Evolutionary conservation across 192 early-diverging fungal species (phyloP), one percentile per base, ranked within the genome.

Genomic region (Phlyctochytrium bullatum): DNA sequence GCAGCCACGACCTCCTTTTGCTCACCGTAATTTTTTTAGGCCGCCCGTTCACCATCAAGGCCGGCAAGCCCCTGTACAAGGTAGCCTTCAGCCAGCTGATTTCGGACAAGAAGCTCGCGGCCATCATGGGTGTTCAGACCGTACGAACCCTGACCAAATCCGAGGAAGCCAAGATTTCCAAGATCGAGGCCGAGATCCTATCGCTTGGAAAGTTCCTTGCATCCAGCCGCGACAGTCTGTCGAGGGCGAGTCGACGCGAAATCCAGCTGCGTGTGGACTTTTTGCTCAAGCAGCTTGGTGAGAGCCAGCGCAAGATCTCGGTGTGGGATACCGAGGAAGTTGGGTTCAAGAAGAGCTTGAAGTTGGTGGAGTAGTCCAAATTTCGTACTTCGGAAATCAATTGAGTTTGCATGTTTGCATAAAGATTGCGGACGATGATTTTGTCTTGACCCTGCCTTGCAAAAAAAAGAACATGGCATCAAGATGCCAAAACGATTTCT

Each of bases 21-120:
- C 67, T 77, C 32, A 31, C 28, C 27, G 63, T 29, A 23, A 32
- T 65, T 64, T 2, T 62, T 50, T 20, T 72, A 89, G 92, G 93
- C 36, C 88, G 95, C 27, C 93, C 95, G 29, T 79, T 84, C 60
- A 69, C 71, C n/a, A 88, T 99, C 40, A 78, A 83, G 30, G 84
- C 93, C 1, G 92, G 90, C 12, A 88, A 92, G 24, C 97, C 95
- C 0, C 82, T 99, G 2, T 94, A 87, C 68, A 74, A 80, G 27
- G 77, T 87, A 0, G 96, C 91, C 3, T 99, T 96, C 75, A 56
- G 72, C 24, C 78, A 87, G n/a, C 87, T 99, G 20, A 59, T 86
- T 14, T 65, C 78, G 0, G 95, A 96, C 56, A 50, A 65, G 20
- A 83, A 85, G 0, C 91, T 93, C 76, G 73, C 88, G 0, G 91